These are phyloP conservation scores for Fusarium xyrophilum DNA, from an alignment of 2,329 filamentous ascomycete species.

Conservation along the genomic window DNA sequence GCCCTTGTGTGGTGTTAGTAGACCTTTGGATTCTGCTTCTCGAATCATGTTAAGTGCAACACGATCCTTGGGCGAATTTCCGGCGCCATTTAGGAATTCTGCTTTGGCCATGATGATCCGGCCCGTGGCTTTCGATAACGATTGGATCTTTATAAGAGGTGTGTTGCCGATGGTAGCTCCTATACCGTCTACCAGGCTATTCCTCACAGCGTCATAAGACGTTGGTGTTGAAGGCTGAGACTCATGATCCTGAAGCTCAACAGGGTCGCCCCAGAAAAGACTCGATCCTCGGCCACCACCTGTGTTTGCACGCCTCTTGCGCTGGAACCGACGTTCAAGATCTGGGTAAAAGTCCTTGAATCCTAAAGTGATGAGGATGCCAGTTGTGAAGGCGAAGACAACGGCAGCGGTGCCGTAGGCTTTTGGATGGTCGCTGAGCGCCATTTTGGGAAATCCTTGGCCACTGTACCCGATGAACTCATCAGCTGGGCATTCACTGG, in stretches of 20 bases:
- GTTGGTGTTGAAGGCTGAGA: conserved; percentile 37
- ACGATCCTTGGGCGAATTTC: conserved; percentile 91
- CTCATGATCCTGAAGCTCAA: conserved; percentile 65
- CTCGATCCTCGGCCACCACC: conserved; percentile 49
- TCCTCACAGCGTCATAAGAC: conserved; percentile 42
- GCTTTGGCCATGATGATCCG: conserved; percentile 92
- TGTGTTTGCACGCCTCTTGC: conserved; percentile 44
- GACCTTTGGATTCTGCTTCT: conserved; percentile 77
- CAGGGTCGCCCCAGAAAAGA: conserved; percentile 55
- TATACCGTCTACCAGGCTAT: conserved; percentile 73
- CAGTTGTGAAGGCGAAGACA: conserved; percentile 76
- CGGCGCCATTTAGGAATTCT: conserved; percentile 95
- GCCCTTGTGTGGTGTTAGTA: conserved; percentile 78
- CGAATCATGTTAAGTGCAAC: conserved; percentile 91
- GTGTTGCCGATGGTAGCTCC: conserved; percentile 94
- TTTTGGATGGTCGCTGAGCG: conserved; percentile 66
- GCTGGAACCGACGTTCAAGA: conserved; percentile 69
- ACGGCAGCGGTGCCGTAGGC: conserved; percentile 71
- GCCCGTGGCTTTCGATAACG: conserved; percentile 84
- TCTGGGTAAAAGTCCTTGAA: conserved; percentile 83
- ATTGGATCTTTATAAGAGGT: conserved; percentile 84
- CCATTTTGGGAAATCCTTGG: conserved; percentile 56
- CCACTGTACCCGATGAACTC: not conserved
- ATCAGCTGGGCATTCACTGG: conserved; percentile 7
- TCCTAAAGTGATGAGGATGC: conserved; percentile 75